Percentiles rank a stretch among this genome's conserved stretches.
Conservation (phyloP, 2,329 filamentous ascomycete species). For the Alternaria brassicicola region DNA sequence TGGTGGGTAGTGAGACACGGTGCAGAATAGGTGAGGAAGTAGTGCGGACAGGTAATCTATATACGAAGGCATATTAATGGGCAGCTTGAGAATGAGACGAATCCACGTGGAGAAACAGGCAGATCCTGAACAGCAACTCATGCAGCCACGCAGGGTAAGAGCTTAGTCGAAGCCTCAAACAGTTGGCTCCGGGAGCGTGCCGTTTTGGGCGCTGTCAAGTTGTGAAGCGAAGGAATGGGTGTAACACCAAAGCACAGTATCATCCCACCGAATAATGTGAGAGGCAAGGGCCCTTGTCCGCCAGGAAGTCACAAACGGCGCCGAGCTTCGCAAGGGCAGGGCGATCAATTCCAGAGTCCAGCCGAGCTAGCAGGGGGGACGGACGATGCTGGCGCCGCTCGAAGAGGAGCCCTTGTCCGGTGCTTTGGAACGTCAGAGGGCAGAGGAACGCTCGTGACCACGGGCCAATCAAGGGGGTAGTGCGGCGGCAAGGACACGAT, state of each 20-base stretch:
- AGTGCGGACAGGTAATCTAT: slow-evolving; percentile 36
- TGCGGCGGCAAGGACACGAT: slow-evolving; percentile 22
- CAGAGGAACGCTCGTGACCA: slow-evolving; percentile 19
- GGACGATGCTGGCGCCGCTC: slow-evolving; percentile 37
- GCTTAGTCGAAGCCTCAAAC: slow-evolving; percentile 49
- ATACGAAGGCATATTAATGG: slow-evolving; percentile 40
- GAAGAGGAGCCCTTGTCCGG: slow-evolving; percentile 34
- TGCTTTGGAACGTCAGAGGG: slow-evolving; percentile 35
- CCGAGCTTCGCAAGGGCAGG: slow-evolving; percentile 32
- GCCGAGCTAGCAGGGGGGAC: slow-evolving; percentile 38
- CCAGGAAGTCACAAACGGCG: slow-evolving; percentile 38
- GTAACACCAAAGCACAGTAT: slow-evolving; percentile 43
- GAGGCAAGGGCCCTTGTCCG: slow-evolving; percentile 34
- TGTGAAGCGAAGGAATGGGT: slow-evolving; percentile 46
- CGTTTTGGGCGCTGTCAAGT: slow-evolving; percentile 49
- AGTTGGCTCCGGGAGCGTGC: slow-evolving; percentile 47
- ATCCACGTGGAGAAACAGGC: slow-evolving; percentile 46
- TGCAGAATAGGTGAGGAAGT: slow-evolving; percentile 20
- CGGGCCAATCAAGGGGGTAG: slow-evolving; percentile 31
- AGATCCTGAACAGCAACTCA: slow-evolving; percentile 43
- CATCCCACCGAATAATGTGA: slow-evolving; percentile 35
- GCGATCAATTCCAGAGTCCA: slow-evolving; percentile 32
- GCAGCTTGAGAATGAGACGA: slow-evolving; percentile 36
- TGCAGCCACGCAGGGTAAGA: slow-evolving; percentile 44
- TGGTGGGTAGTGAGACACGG: slow-evolving; percentile 16